Evolutionary conservation across 2,329 filamentous ascomycete genomes (phyloP).

Genomic region (Scedosporium dehoogii): DNA sequence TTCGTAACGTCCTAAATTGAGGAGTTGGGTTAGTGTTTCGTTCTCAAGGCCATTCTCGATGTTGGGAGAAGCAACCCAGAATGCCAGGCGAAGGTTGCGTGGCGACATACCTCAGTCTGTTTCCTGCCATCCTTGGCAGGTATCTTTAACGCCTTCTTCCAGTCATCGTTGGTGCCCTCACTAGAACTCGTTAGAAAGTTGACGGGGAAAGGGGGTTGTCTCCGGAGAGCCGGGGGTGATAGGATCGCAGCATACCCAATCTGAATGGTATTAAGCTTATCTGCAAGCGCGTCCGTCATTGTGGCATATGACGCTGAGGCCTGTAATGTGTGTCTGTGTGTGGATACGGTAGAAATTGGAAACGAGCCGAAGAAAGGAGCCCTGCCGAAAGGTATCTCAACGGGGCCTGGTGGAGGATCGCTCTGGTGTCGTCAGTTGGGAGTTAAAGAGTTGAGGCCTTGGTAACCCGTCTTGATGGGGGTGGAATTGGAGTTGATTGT

Average conservation of each 20-base stretch:
- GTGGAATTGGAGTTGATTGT: too few species aligned
- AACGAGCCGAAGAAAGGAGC: background rate
- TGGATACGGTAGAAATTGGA: background rate
- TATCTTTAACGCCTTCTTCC: constrained; percentile 64
- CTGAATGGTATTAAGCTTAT: constrained; percentile 31
- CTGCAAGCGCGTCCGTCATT: constrained; percentile 36
- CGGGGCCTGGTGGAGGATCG: too few species aligned
- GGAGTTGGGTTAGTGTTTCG: constrained; percentile 4
- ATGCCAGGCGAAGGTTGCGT: constrained; percentile 6
- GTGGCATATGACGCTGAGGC: constrained; percentile 15
- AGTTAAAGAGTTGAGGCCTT: too few species aligned
- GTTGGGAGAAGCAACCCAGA: too few species aligned
- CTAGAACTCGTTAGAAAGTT: constrained; percentile 13
- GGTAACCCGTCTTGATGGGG: too few species aligned
- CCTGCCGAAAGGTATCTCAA: too few species aligned
- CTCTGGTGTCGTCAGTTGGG: too few species aligned
- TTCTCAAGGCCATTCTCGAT: too few species aligned
- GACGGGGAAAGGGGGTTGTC: background rate
- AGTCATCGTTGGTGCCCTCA: constrained; percentile 47
- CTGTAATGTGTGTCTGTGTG: constrained; percentile 1
- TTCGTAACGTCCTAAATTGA: constrained; percentile 78
- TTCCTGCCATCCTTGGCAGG: constrained; percentile 66
- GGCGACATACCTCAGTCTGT: constrained; percentile 63
- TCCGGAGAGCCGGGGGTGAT: background rate
- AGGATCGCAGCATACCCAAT: constrained; percentile 24